phyloP scores from a whole-genome alignment of 805 yeast species.

The Suhomyces canberraensis region DNA sequence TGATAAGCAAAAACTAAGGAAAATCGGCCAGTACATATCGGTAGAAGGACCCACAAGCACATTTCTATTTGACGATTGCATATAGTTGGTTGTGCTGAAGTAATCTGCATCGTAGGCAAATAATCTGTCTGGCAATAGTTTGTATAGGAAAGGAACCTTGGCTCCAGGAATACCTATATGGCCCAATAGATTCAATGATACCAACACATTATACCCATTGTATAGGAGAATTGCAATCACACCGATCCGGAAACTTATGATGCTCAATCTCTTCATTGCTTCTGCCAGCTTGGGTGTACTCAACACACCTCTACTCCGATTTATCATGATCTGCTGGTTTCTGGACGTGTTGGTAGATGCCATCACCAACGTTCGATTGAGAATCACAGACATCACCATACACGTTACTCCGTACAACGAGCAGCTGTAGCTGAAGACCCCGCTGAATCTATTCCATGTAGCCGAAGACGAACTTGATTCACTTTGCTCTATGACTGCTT shows the following conservation, averaged over 20 bases:
- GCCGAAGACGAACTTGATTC: conserved; percentile 7
- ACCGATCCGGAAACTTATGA: conserved; percentile 25
- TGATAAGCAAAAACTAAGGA: conserved; percentile 54
- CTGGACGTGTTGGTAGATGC: conserved; percentile 33
- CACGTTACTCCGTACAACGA: conserved; percentile 38
- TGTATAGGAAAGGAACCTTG: conserved; percentile 10
- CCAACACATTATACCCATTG: conserved; percentile 26
- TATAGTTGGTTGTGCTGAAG: conserved; percentile 20
- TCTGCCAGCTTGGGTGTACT: conserved; percentile 12
- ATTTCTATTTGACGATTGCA: conserved; percentile 26
- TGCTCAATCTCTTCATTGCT: conserved; percentile 18
- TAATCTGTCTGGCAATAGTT: conserved; percentile 12
- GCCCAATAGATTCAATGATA: conserved; percentile 27
- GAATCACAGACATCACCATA: conserved; percentile 34
- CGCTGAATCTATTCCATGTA: conserved; percentile 16
- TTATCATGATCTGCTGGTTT: conserved; percentile 18
- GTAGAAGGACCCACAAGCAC: conserved; percentile 49
- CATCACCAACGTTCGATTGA: conserved; percentile 36
- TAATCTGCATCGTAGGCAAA: conserved; percentile 24
- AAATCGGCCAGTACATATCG: conserved; percentile 55
- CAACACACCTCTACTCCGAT: conserved; percentile 12
- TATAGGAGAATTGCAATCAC: conserved; percentile 24
- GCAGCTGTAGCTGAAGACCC: conserved; percentile 29
- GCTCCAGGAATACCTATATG: conserved; percentile 13
- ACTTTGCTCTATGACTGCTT: conserved; percentile 11